Percentiles rank a stretch among this genome's conserved stretches.
Conservation (phyloP, 768 basidiomycete species). For the Termitomyces sp. region DNA sequence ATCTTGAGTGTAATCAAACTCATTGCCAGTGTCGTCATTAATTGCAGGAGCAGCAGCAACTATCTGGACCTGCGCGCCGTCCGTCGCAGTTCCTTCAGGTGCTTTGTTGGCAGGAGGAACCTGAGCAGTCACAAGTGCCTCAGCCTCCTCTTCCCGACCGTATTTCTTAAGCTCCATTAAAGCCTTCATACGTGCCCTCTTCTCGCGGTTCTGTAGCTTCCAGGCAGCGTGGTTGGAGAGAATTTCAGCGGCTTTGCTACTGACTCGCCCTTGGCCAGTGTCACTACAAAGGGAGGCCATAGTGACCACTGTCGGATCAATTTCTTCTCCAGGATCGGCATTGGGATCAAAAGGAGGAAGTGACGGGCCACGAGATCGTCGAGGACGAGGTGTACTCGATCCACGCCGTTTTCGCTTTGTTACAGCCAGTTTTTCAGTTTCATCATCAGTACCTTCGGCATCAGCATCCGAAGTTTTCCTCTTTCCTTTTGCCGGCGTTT, state of each 20-base stretch:
- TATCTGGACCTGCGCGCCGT: conserved; percentile 1
- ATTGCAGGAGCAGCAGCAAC: conserved; percentile 13
- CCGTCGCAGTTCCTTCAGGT: conserved; percentile 13
- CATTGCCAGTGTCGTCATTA: conserved; percentile 45
- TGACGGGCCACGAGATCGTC: conserved; percentile 41
- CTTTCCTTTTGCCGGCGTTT: conserved; percentile 14
- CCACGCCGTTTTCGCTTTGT: conserved; percentile 20
- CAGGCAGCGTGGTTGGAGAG: conserved; percentile 64
- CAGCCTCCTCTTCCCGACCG: conserved; percentile 47
- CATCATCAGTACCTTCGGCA: conserved; percentile 14
- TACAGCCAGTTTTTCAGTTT: not conserved
- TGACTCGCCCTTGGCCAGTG: conserved; percentile 72
- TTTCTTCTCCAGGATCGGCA: conserved; percentile 65
- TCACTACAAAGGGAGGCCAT: conserved; percentile 79
- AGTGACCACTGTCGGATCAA: conserved; percentile 79
- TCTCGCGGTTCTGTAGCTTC: conserved; percentile 66
- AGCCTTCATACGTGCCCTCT: conserved; percentile 54
- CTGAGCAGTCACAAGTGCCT: conserved; percentile 15
- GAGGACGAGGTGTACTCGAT: conserved; percentile 22
- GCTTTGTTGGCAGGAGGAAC: conserved; percentile 13
- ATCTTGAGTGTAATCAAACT: conserved; percentile 65
- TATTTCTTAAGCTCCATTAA: conserved; percentile 74
- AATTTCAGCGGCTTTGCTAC: conserved; percentile 71
- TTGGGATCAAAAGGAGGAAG: conserved; percentile 51
- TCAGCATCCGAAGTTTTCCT: conserved; percentile 10